Evolutionary conservation across 164 flowering plant genomes (phyloP), one percentile per base, ranked within the genome.

Genomic region (Cinnamomum micranthum): DNA sequence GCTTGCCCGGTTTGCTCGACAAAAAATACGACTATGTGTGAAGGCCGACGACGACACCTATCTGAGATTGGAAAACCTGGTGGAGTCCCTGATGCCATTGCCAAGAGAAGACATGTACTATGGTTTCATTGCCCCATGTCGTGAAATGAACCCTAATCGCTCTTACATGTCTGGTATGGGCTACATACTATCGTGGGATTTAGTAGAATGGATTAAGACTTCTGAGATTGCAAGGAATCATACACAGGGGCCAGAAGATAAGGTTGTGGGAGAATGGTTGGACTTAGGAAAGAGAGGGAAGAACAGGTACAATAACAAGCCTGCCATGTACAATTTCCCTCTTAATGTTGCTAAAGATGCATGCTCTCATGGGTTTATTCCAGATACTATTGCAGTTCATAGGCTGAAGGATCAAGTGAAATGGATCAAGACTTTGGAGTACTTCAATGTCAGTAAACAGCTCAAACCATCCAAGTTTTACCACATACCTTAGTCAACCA

Each of bases 1-100:
- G 88, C 85, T 80, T 95, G 58, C 97, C 99, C 0, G 82, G 83
- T 9, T 28, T 75, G 13, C 50, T 75, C 7, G 68, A 41, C 47
- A 41, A n/a, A 20, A 75, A 60, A 9, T 77, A 77, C 14, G 69
- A 77, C n/a, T 77, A 77, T 41, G 76, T 77, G 6, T 77, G 76
- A 77, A 77, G 73, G 70, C 73, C 22, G 76, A 77, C 70, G 76
- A 77, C 55, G 76, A 77, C 23, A 68, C 27, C 13, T 77, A 52
- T n/a, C 11, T 77, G 12, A 25, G 73, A 23, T n/a, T 68, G 33
- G 76, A 33, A 22, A 24, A 2, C 22, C 64, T 77, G 22, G 80
- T 62, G 55, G 69, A 62, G 27, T 62, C 80, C 6, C 63, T 77
- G 11, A 50, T 13, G 60, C 68, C 69, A 12, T 28, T 77, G 35